Evolutionary conservation across 257 asterid species (phyloP), one percentile per base, ranked within the genome.

Genomic region (Nicotiana obtusifolia): DNA sequence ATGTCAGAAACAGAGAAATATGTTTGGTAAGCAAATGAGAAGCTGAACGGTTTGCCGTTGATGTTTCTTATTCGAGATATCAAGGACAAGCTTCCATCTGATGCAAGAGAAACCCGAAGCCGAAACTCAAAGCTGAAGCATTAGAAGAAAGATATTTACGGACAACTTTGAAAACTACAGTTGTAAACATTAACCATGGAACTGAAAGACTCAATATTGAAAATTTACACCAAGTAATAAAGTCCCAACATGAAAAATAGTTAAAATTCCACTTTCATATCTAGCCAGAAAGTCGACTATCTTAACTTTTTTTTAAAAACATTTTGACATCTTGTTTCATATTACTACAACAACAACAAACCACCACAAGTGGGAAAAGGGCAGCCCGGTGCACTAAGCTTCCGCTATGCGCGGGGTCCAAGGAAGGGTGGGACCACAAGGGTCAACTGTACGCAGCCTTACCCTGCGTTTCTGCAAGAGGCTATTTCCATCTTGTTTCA

Each of bases 1-100:
- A 95, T 94, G 88, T 95, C 98, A 10, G 99, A 94, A 82, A 95
- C 92, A 49, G 97, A 90, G 62, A 95, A 87, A 81, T 94, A 89
- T 1, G 99, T 91, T 68, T 92, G 99, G 81, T 91, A 95, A 0
- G 92, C 97, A 84, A 95, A 92, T 33, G 98, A 87, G 93, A 94
- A 95, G 85, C 92, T 92, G 90, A 92, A 94, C 79, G 91, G 94
- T 59, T 92, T 95, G 84, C 93, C 91, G 20, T 89, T 91, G 83
- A 91, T 81, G 83, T 95, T 95, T 91, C 97, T 91, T 61, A 92
- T 60, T 60, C 99, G 97, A 47, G 98, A 95, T 84, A 90, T 88
- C 90, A 95, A 83, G 68, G 87, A 85, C 88, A 95, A 87, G 87
- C 92, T 92, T 30, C 99, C 99, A 79, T 90, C 92, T 10, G 91